Evolutionary conservation across 495 filamentous ascomycete genomes (phyloP).

Genomic region (Cercophora samala): DNA sequence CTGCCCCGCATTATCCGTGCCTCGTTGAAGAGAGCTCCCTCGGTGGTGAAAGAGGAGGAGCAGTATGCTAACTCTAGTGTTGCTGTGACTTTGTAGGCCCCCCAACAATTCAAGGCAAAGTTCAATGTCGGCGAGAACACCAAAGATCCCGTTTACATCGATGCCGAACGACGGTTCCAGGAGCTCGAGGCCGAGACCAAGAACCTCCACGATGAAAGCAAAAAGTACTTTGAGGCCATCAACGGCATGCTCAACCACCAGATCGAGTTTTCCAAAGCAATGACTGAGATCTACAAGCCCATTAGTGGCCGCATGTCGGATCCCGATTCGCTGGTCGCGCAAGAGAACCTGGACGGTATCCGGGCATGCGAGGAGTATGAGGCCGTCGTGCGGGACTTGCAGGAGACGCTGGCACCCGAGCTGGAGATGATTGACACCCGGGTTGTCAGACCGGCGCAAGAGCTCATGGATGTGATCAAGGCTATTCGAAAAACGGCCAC

Average conservation of each 20-base stretch:
- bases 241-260: conserved; percentile 98
- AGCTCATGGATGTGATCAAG: conserved; percentile 93
- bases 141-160: conserved; percentile 90
- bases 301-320: conserved; percentile 95
- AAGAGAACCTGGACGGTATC: conserved; percentile 94
- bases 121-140: conserved; percentile 95
- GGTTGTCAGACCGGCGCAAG: conserved; percentile 89
- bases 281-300: conserved; percentile 95
- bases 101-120: conserved; percentile 82
- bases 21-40: background rate
- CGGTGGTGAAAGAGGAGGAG: background rate
- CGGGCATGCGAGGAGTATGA: conserved; percentile 96
- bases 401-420: conserved; percentile 83
- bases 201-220: conserved; percentile 89
- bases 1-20: conserved; percentile 12
- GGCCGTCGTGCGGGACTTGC: conserved; percentile 81
- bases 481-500: conserved; percentile 80
- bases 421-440: conserved; percentile 95
- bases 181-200: conserved; percentile 96
- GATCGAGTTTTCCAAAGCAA: conserved; percentile 95
- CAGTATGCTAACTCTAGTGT: background rate
- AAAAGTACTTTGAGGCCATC: conserved; percentile 95
- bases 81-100: conserved; percentile 55
- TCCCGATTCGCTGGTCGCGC: conserved; percentile 71
- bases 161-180: conserved; percentile 89